Evolutionary conservation across 768 basidiomycete genomes (phyloP).

Genomic region (Tylopilus balloui): DNA sequence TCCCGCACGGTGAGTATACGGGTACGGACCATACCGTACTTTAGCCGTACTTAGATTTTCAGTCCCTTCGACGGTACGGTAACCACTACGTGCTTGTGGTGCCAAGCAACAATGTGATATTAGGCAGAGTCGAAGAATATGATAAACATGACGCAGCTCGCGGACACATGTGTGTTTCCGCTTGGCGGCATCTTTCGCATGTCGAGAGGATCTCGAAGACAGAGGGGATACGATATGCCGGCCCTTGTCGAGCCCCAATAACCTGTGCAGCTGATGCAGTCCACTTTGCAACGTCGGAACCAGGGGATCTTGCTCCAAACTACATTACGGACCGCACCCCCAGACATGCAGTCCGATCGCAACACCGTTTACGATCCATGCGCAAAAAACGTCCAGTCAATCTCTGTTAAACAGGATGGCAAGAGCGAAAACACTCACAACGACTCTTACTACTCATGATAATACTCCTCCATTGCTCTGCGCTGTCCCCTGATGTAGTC

Average conservation of each 20-base stretch:
- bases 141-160: conserved; percentile 38
- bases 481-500: too few relatives aligned
- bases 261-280: conserved; percentile 53
- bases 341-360: background rate
- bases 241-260: conserved; percentile 50
- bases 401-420: background rate
- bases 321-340: conserved; percentile 23
- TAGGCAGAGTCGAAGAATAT: too few relatives aligned
- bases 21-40: background rate
- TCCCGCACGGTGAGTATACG: too few relatives aligned
- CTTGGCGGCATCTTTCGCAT: conserved; percentile 69
- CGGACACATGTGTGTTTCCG: conserved; percentile 51
- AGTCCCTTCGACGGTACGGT: background rate
- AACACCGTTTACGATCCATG: background rate
- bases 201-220: conserved; percentile 63
- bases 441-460: too few relatives aligned
- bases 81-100: too few relatives aligned
- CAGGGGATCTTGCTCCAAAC: conserved; percentile 66
- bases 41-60: background rate
- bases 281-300: conserved; percentile 57
- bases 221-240: conserved; percentile 55
- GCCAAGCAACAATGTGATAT: too few relatives aligned
- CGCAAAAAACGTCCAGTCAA: too few relatives aligned
- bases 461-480: too few relatives aligned
- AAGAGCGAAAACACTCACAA: background rate